Evolutionary conservation across 192 early-diverging fungal species (phyloP), one percentile per base, ranked within the genome.

Genomic region (Backusella psychrophila): DNA sequence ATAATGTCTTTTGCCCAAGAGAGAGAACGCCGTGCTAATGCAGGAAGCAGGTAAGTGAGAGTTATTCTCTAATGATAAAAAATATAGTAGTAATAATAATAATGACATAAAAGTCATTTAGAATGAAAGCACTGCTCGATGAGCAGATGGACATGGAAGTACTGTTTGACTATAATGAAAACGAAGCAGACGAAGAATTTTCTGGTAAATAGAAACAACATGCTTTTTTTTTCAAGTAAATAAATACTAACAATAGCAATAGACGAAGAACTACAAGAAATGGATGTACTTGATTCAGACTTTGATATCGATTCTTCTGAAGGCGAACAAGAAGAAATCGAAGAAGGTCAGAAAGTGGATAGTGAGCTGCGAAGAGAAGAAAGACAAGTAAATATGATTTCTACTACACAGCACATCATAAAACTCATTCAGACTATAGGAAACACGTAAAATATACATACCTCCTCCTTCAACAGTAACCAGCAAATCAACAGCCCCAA

Each of bases 121-220:
- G 88, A n/a, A 82, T 89, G 78, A 81, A 68, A 3, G 83, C 83
- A 26, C 71, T 89, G 70, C 68, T 89, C 15, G 83, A 86, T 72
- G 66, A 85, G 56, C 86, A 89, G 79, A 73, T 80, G 52, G 88
- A 89, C 21, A 82, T 89, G 79, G 88, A 89, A 42, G 86, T 85
- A 21, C 38, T 89, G 36, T 89, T 89, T 69, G 82, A 85, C 71
- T 80, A 83, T 29, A 78, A 85, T 53, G 86, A 85, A 49, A 82
- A 79, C 23, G 77, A 78, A 9, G 77, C 67, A 15, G 88, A 89
- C 69, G 86, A 85, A 59, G 86, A 83, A 68, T 87, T 86, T 36
- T 77, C 74, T 74, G 65, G 76, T 73, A 78, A 76, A 80, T 79
- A 73, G 79, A 68, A 74, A 78, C 1, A 81, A 77, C 38, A 17